Evolutionary conservation across 768 basidiomycete genomes (phyloP), one percentile per base, ranked within the genome.

Genomic region (Cubamyces sp.): DNA sequence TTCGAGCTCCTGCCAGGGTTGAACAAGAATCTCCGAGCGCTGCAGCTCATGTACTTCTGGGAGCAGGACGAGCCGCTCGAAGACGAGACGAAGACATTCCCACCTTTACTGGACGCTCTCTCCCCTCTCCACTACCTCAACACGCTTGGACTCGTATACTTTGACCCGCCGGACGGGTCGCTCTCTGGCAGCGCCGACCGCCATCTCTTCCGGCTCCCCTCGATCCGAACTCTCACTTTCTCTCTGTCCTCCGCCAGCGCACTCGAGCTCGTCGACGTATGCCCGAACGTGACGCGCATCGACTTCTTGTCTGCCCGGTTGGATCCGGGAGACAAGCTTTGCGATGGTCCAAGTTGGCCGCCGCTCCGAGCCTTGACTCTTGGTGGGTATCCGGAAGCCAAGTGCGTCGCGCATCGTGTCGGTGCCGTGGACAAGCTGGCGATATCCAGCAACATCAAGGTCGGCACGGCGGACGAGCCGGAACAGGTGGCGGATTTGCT

Each of bases 31-130:
- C 57, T 58, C 3, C 57, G 40, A 6, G 12, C 4, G 3, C 57
- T 58, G 1, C 18, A 41, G 9, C 39, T 58, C 8, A 2, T 23
- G 39, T 58, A 58, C 57, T 49, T 49, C 39, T 58, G 57, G 57
- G 39, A 21, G 1, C 48, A 51, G 21, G 57, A 58, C 48, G 57
- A 58, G 25, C 25, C 18, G 46, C 16, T 39, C 37, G 40, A 37
- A n/a, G 46, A 28, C 42, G 48, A 50, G 57, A 50, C 48, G 39
- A 58, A 58, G 57, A 58, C 57, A 1, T 8, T 49, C 18, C 37
- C 48, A 25, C 23, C 39, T 15, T 48, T 58, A 6, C 8, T 42
- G 7, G 26, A 11, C 21, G 39, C 25, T 5, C 39, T 58, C 34
- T n/a, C 25, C 1, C 57, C 48, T 21, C 39, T 50, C 4, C 40